Conservation (phyloP, 1,284 basidiomycete genomes). For the Tilletia indica region DNA sequence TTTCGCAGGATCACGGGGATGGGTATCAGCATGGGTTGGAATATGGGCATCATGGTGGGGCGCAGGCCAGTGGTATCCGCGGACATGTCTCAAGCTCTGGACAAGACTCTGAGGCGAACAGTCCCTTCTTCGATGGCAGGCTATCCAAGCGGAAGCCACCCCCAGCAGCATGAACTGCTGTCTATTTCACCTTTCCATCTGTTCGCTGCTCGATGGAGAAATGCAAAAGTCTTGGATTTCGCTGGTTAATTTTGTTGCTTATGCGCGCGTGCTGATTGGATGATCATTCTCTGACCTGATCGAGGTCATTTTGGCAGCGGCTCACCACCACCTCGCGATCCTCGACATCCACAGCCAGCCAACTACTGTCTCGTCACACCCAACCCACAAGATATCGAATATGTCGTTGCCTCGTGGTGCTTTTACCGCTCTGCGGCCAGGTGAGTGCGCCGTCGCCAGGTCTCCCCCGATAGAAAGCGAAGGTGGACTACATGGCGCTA, state of each 20-base stretch:
- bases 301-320: neutral
- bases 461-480: no score
- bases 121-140: neutral
- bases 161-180: neutral
- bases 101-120: neutral
- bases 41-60: neutral
- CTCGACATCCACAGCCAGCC: neutral
- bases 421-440: neutral
- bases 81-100: neutral
- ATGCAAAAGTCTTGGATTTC: neutral
- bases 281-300: slow-evolving; percentile 4
- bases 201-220: neutral
- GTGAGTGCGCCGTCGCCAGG: neutral
- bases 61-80: neutral
- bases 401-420: slow-evolving; percentile 16
- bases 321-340: neutral
- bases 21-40: neutral
- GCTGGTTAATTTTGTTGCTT: neutral
- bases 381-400: no score
- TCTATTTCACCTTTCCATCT: neutral
- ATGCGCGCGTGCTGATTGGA: slow-evolving; percentile 14
- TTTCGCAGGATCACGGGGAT: no score
- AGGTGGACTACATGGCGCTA: no score
- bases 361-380: no score
- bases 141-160: slow-evolving; percentile 1